Base-by-base conservation (phyloP, 345 rosid genomes). In the Moringa oleifera region DNA sequence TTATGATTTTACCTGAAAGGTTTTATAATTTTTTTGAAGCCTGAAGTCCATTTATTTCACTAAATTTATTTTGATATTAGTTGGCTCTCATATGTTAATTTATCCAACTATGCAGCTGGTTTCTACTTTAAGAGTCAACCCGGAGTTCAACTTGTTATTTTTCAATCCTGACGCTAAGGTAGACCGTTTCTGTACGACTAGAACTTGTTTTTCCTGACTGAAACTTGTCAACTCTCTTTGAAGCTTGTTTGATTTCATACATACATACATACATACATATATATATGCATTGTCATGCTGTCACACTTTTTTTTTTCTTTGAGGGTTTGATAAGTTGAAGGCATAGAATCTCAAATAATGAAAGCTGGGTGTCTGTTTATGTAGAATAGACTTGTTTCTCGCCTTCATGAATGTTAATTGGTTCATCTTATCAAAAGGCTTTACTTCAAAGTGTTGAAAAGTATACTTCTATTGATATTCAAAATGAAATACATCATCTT, bases 131-230 rank as follows among this genome's bases (percentile, higher is more conserved):
- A 78, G 80, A 77, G 83, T 89, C 62, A 62, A 77, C 64, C 98
- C 98, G 6, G 96, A 81, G 73, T 87, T 83, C 88, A 87, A 58
- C 78, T 73, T 93, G 79, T 69, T 93, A 61, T 80, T 69, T 73
- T 80, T 84, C 76, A 83, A 83, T 73, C 91, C 91, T 61, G 72
- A 68, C 75, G 91, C 94, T 49, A 86, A 87, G 98, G 98, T 85
- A 92, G 62, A 68, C 63, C 57, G 24, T 61, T 1, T 16, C 47
- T 41, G 17, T 41, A 41, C 12, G 47, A 7, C 12, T 41, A 11
- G 12, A 28, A 41, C 16, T 41, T 41, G 47, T 41, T 41, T 11
- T 41, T 1, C 47, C 47, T 41, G 1, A 41, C 2, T 4, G 9
- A 15, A 4, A 11, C 17, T 7, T 41, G 1, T 41, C 17, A 15